Evolutionary conservation across 257 asterid species (phyloP).

Genomic region (Agastache rugosa): DNA sequence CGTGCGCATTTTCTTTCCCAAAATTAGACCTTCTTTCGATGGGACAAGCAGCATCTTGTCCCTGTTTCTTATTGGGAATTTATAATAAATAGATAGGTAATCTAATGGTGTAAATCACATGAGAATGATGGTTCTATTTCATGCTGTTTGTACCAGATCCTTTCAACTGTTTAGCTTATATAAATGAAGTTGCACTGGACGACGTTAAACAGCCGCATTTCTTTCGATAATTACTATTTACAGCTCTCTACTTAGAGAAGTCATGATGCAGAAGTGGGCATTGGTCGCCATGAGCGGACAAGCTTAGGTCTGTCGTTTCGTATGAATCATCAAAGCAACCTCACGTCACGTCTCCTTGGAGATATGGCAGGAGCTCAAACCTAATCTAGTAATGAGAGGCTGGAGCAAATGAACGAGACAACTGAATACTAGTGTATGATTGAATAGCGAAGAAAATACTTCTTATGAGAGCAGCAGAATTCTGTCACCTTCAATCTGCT

Average conservation of each 20-base stretch:
- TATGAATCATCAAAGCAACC: background rate
- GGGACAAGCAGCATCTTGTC: background rate
- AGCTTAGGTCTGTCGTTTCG: background rate
- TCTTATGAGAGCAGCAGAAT: background rate
- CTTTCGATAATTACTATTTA: background rate
- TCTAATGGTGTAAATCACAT: background rate
- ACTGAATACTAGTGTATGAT: background rate
- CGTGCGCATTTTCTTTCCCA: slow-evolving; percentile 87
- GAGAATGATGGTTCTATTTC: background rate
- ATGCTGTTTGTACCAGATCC: background rate
- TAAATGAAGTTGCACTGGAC: too few relatives aligned
- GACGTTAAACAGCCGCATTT: background rate
- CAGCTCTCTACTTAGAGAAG: too few relatives aligned
- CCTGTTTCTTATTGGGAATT: slow-evolving; percentile 21
- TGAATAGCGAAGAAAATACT: too few relatives aligned
- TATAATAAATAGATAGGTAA: background rate
- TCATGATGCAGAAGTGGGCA: background rate
- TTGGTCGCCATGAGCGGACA: background rate
- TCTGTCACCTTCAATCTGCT: background rate
- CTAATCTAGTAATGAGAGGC: background rate
- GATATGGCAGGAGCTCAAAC: background rate
- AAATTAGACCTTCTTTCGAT: slow-evolving; percentile 37
- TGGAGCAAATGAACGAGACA: background rate
- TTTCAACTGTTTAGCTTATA: background rate
- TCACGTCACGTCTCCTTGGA: background rate